A percentile compares a stretch with the other conserved stretches of the same genome.
These are phyloP conservation scores for Heterobasidion occidentale DNA, from an alignment of 1,284 basidiomycete species.

Conservation along the genomic window DNA sequence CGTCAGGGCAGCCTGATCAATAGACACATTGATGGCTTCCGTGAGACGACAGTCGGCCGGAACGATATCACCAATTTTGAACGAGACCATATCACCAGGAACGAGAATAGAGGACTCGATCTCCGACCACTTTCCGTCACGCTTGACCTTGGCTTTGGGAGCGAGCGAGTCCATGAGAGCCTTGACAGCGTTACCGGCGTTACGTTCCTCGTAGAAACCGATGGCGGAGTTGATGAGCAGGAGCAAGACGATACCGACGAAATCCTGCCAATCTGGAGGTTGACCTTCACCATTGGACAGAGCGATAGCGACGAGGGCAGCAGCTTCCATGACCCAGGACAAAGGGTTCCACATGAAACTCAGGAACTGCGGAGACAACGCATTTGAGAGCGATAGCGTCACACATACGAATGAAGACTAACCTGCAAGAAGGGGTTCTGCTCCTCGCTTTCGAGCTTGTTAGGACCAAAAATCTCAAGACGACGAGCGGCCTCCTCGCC, in stretches of 20 bases:
- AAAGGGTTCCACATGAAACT: slow-evolving; percentile 99
- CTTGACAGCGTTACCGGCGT: slow-evolving; percentile 97
- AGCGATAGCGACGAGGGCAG: slow-evolving; percentile 92
- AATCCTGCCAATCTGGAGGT: slow-evolving; percentile 96
- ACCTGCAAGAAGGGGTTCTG: slow-evolving; percentile 85
- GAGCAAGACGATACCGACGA: slow-evolving; percentile 91
- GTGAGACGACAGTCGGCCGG: slow-evolving; percentile 93
- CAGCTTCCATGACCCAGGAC: slow-evolving; percentile 99
- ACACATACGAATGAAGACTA: slow-evolving; percentile 9
- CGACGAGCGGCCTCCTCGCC: slow-evolving; percentile 75
- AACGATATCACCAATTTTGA: slow-evolving; percentile 98
- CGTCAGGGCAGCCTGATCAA: slow-evolving; percentile 94
- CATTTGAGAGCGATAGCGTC: slow-evolving; percentile 5
- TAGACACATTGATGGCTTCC: slow-evolving; percentile 92
- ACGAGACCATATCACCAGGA: slow-evolving; percentile 89
- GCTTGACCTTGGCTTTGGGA: slow-evolving; percentile 91
- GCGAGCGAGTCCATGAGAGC: slow-evolving; percentile 99
- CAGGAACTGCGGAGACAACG: slow-evolving; percentile 62
- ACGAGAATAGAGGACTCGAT: slow-evolving; percentile 86
- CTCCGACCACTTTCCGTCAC: slow-evolving; percentile 77
- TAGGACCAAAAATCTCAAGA: slow-evolving; percentile 92
- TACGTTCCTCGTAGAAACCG: slow-evolving; percentile 97
- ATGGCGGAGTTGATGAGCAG: slow-evolving; percentile 94
- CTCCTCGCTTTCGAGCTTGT: slow-evolving; percentile 89
- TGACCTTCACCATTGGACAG: slow-evolving; percentile 87